Conservation (phyloP, 2,329 filamentous ascomycete genomes). For the Phaeosphaeriaceae sp. region DNA sequence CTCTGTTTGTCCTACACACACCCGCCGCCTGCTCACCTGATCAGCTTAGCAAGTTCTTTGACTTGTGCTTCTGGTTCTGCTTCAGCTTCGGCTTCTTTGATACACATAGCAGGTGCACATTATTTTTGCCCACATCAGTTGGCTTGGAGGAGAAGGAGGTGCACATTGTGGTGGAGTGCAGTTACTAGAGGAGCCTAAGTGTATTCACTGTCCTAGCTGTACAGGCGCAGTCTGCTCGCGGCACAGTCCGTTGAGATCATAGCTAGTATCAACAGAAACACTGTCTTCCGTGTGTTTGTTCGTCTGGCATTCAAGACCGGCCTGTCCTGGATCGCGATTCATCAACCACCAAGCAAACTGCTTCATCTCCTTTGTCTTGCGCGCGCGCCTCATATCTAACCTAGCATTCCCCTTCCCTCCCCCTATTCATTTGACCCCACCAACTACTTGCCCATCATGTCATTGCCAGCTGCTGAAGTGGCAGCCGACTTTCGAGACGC, state of each 20-base stretch:
- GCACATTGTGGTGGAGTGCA: constrained; percentile 37
- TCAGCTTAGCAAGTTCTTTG: constrained; percentile 8
- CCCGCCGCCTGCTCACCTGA: constrained; percentile 11
- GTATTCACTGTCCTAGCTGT: constrained; percentile 42
- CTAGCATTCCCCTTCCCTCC: constrained; percentile 22
- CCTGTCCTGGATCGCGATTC: constrained; percentile 33
- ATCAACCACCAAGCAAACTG: constrained; percentile 31
- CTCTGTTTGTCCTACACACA: too few relatives aligned
- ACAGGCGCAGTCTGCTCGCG: constrained; percentile 39
- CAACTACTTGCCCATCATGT: constrained; percentile 62
- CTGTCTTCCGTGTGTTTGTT: constrained; percentile 49
- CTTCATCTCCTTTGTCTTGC: constrained; percentile 24
- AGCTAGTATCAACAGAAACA: constrained; percentile 59
- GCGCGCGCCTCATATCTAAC: constrained; percentile 35
- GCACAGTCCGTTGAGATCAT: constrained; percentile 45
- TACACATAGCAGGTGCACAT: constrained; percentile 22
- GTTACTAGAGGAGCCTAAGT: constrained; percentile 42
- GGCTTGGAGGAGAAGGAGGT: constrained; percentile 41
- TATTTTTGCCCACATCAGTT: constrained; percentile 24
- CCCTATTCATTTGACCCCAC: constrained; percentile 18
- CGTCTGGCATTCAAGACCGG: constrained; percentile 36
- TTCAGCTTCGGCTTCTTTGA: constrained; percentile 13
- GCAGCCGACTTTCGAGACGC: constrained; percentile 94
- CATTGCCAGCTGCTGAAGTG: constrained; percentile 78
- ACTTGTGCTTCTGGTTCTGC: too few relatives aligned